phyloP scores from a whole-genome alignment of 495 filamentous ascomycete genomes.

The Penicillium chermesinum region DNA sequence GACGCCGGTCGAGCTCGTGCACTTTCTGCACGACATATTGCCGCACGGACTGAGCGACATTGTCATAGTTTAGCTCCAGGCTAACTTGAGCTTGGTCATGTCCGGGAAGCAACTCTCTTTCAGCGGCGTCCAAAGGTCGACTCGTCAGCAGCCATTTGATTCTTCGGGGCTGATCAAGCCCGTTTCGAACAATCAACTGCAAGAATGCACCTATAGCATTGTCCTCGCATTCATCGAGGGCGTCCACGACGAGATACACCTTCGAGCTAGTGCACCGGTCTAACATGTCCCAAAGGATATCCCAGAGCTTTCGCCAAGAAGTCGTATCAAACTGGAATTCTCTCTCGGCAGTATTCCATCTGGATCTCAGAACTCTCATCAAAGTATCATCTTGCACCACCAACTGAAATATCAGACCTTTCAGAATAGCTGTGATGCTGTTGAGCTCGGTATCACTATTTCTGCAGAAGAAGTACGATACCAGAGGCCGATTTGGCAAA shows the following conservation, averaged over 20 bases:
- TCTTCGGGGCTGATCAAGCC: conserved; percentile 4
- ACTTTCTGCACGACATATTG: conserved; percentile 29
- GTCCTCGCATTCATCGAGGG: conserved; percentile 16
- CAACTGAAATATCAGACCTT: conserved; percentile 34
- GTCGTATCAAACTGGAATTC: conserved; percentile 1
- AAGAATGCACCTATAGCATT: conserved; percentile 26
- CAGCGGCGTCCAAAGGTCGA: conserved; percentile 16
- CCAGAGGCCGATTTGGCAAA: no score
- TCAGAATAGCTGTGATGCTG: conserved; percentile 32
- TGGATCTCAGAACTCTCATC: conserved; percentile 19
- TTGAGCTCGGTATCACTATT: conserved; percentile 28
- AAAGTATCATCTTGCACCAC: conserved; percentile 22
- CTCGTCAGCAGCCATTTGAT: conserved; percentile 30
- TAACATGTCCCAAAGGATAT: conserved; percentile 30
- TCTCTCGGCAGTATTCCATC: conserved; percentile 5
- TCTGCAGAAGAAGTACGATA: conserved; percentile 47
- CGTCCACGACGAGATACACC: conserved; percentile 15
- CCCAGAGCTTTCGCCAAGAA: conserved; percentile 16
- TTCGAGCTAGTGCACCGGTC: conserved; percentile 3
- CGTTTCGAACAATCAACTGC: conserved; percentile 21
- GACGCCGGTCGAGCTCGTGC: conserved; percentile 4
- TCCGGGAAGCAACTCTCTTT: conserved; percentile 9
- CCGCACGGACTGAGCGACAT: conserved; percentile 10
- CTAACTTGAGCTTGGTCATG: conserved; percentile 9
- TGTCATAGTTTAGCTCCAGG: conserved; percentile 17